Evolutionary conservation across 805 yeast genomes (phyloP).

Genomic region (Komagataella pastoris): DNA sequence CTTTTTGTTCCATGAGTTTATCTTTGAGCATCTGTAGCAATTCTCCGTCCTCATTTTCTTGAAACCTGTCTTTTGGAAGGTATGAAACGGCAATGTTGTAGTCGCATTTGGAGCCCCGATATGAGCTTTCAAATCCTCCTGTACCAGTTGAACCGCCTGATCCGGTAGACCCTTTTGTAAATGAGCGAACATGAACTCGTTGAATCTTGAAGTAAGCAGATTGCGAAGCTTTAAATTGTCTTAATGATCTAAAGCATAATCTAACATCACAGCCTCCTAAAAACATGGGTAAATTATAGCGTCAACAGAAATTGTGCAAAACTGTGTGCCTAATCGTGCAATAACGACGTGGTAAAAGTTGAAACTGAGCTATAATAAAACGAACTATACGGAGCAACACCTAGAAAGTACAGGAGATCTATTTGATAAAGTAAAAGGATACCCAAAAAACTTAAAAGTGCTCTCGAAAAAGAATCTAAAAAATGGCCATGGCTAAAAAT

Average conservation of each 20-base stretch:
- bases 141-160: not conserved
- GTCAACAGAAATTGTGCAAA: no score
- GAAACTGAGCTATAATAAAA: not conserved
- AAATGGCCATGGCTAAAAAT: not conserved
- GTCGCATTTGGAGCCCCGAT: not conserved
- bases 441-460: no score
- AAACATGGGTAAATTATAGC: not conserved
- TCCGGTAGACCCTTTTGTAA: not conserved
- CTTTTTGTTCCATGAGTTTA: slow-evolving; percentile 29
- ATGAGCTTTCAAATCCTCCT: not conserved
- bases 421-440: not conserved
- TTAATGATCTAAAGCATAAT: not conserved
- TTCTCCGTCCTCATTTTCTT: slow-evolving; percentile 20
- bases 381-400: not conserved
- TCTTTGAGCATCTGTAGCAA: slow-evolving; percentile 44
- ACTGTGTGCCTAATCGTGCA: not conserved
- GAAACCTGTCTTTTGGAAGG: slow-evolving; percentile 55
- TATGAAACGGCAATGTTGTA: slow-evolving; percentile 52
- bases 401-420: not conserved
- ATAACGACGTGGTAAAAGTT: not conserved
- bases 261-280: not conserved
- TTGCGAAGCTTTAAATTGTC: not conserved
- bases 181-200: not conserved
- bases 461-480: not conserved
- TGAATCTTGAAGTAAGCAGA: not conserved